phyloP scores from a whole-genome alignment of 768 basidiomycete genomes.

The Hemileccinum impolitum region DNA sequence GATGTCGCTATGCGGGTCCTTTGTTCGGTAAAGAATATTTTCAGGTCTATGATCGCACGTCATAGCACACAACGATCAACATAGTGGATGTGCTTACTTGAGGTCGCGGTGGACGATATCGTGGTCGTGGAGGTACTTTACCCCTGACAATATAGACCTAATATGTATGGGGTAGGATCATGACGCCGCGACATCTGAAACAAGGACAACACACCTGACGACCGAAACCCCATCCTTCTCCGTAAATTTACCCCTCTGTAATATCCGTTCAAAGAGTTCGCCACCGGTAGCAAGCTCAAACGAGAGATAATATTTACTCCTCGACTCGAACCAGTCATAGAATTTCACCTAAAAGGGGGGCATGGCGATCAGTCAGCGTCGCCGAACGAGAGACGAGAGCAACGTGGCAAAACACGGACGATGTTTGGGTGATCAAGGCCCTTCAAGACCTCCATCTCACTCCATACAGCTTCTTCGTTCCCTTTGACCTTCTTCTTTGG shows the following conservation, averaged over 20 bases:
- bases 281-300: constrained; percentile 95
- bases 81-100: constrained; percentile 52
- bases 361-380: neutral
- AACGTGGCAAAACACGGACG: constrained; percentile 43
- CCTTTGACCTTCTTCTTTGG: constrained; percentile 95
- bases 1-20: constrained; percentile 71
- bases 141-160: constrained; percentile 81
- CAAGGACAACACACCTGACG: constrained; percentile 49
- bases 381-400: neutral
- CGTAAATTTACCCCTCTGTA: constrained; percentile 85
- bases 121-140: constrained; percentile 86
- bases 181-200: neutral
- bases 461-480: constrained; percentile 83
- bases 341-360: constrained; percentile 73
- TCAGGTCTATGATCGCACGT: constrained; percentile 61
- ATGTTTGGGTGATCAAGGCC: constrained; percentile 91
- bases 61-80: neutral
- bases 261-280: constrained; percentile 89
- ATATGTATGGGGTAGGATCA: neutral
- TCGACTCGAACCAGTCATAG: constrained; percentile 94
- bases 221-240: constrained; percentile 86
- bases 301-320: constrained; percentile 91
- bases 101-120: constrained; percentile 96
- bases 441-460: constrained; percentile 90
- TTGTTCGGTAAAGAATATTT: constrained; percentile 90